Percentiles rank a stretch among this genome's conserved stretches.
phyloP scores from a whole-genome alignment of 345 rosid genomes.

The Conringia planisiliqua region DNA sequence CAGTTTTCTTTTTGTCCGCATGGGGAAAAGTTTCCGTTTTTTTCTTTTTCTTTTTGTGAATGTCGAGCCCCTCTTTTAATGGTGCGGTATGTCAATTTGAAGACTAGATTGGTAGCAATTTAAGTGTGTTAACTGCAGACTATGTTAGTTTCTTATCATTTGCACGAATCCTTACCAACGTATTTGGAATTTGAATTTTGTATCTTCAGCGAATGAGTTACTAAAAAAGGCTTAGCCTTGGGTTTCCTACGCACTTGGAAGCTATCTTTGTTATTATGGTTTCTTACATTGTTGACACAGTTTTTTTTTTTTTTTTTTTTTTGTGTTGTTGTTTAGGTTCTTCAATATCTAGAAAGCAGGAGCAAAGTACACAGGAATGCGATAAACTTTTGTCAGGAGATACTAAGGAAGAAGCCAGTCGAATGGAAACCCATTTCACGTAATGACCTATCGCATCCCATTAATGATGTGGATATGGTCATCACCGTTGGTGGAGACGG shows the following conservation, averaged over 20 bases:
- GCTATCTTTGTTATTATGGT: not conserved
- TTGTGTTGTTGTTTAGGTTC: constrained; percentile 37
- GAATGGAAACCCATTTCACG: constrained; percentile 69
- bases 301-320: not conserved
- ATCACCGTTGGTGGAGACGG: constrained; percentile 95
- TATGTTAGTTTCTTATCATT: not conserved
- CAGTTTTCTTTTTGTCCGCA: not conserved
- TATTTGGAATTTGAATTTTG: not conserved
- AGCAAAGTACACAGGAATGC: constrained; percentile 67
- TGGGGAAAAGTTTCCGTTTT: not conserved
- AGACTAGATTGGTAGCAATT: not conserved
- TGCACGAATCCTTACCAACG: not conserved
- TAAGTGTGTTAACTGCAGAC: not conserved
- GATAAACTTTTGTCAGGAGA: constrained; percentile 58
- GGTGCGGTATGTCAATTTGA: not conserved
- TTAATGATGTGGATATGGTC: constrained; percentile 73
- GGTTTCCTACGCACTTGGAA: not conserved
- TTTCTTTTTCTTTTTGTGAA: not conserved
- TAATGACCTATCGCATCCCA: constrained; percentile 44
- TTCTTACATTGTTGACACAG: not conserved
- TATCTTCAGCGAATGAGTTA: not conserved
- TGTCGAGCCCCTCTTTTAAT: not conserved
- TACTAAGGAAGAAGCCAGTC: constrained; percentile 57
- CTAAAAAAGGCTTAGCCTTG: not conserved
- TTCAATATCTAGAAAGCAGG: constrained; percentile 65